Base-by-base conservation (phyloP, 805 yeast genomes). In the Saccharomycopsis selenospora region DNA sequence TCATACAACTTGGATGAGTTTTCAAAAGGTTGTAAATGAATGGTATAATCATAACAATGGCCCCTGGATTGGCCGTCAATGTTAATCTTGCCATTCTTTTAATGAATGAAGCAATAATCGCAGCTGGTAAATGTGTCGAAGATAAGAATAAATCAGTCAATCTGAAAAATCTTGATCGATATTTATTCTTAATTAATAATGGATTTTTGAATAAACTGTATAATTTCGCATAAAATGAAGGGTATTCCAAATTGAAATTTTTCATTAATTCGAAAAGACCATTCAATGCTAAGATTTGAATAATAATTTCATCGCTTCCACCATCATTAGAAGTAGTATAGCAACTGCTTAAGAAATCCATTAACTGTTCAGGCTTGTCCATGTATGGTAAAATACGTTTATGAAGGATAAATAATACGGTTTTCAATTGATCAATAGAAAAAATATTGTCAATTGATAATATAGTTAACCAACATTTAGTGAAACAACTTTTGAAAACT, bases 1-100 rank as follows among this genome's bases (percentile, higher is more conserved):
- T 69, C 95, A 90, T 91, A 71, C 97, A 90, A 3, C 90, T 79
- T 40, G 97, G 97, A 66, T 93, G 99, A 58, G 87, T 79, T 62
- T 87, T 91, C 59, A 93, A 65, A 54, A 89, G 73, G 63, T 91
- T 91, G 68, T 91, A 91, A 10, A 89, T 74, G 62, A 93, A 88
- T n/a, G 99, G 98, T 18, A 91, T 75, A 11, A 87, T 74, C 2
- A 87, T 78, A 14, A 91, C 95, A 36, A 86, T 79, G 2, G 96
- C 96, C 1, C 95, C 76, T 2, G 97, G 95, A 24, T 95, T 86
- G 1, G 95, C 82, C 10, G 78, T 71, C 41, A 91, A 62, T 1
- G 91, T 71, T 42, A 90, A 69, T 47, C 95, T 73, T 1, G 95
- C 80, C 56, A 93, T 66, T 57, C 77, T 76, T 62, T 91, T 91